Evolutionary conservation across 805 yeast genomes (phyloP).

Genomic region (Scheffersomyces stipitis): DNA sequence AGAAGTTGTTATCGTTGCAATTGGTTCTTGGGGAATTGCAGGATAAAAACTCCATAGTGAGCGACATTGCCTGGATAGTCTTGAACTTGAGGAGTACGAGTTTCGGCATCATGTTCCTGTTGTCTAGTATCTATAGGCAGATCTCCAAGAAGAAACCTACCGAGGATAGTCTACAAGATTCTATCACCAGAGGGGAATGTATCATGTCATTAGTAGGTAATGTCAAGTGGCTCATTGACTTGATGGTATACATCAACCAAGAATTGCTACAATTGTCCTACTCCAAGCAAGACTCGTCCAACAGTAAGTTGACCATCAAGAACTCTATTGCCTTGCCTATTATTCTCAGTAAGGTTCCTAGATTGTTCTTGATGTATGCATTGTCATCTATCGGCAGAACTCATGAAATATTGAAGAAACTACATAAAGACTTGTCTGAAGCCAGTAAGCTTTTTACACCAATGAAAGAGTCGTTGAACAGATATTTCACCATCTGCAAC

Average conservation of each 20-base stretch:
- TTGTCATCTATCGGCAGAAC: conserved; percentile 66
- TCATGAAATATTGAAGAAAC: conserved; percentile 54
- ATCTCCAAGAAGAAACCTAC: conserved; percentile 57
- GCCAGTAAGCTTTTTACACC: conserved; percentile 45
- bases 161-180: conserved; percentile 53
- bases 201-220: conserved; percentile 68
- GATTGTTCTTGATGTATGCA: conserved; percentile 65
- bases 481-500: conserved; percentile 48
- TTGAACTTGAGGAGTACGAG: conserved; percentile 70
- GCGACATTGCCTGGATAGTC: conserved; percentile 60
- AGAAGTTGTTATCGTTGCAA: conserved; percentile 68
- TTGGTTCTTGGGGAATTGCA: conserved; percentile 55
- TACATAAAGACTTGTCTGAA: conserved; percentile 49
- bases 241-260: conserved; percentile 68
- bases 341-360: conserved; percentile 65
- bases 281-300: conserved; percentile 17
- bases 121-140: conserved; percentile 63
- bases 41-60: conserved; percentile 28
- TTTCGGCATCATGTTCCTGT: conserved; percentile 64
- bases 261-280: conserved; percentile 56
- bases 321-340: conserved; percentile 56
- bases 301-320: conserved; percentile 19
- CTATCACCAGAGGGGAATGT: conserved; percentile 60
- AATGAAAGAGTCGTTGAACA: conserved; percentile 51
- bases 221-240: conserved; percentile 83